These are phyloP conservation scores for Hemileccinum impolitum DNA, from an alignment of 768 basidiomycete species.

Conservation along the genomic window DNA sequence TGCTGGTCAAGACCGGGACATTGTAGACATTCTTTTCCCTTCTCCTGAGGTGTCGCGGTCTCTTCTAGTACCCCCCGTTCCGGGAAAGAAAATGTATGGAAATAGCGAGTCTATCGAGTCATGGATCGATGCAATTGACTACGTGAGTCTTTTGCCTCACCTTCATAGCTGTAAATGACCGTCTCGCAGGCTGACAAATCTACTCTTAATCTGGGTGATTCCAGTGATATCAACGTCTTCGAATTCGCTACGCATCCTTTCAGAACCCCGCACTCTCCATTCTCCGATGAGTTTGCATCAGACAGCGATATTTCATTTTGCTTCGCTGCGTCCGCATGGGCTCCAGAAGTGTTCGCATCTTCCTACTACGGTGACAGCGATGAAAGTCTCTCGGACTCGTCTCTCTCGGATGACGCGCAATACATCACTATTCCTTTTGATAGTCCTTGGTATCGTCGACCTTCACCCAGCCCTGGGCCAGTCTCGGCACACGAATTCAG, in stretches of 20 bases:
- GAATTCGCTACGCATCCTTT: constrained; percentile 20
- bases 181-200: constrained; percentile 14
- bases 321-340: constrained; percentile 18
- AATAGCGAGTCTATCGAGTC: constrained; percentile 22
- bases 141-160: constrained; percentile 14
- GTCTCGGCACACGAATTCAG: constrained; percentile 18
- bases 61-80: constrained; percentile 2
- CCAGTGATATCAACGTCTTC: constrained; percentile 4
- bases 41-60: constrained; percentile 6
- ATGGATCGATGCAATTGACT: constrained; percentile 26
- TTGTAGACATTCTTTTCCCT: constrained; percentile 12
- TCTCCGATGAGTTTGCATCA: constrained; percentile 22
- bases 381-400: constrained; percentile 16
- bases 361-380: constrained; percentile 21
- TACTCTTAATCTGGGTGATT: constrained; percentile 1
- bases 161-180: not conserved
- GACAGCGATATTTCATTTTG: constrained; percentile 16
- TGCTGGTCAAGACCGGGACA: constrained; percentile 28
- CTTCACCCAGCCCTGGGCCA: constrained; percentile 27
- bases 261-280: constrained; percentile 17
- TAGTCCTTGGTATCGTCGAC: constrained; percentile 37
- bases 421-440: constrained; percentile 38
- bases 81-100: constrained; percentile 22
- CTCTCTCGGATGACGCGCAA: constrained; percentile 32
- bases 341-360: constrained; percentile 12